A percentile compares a stretch with the other conserved stretches of the same genome.
Evolutionary conservation across 306 rosid genomes (phyloP).

Genomic region (Quercus cerris): DNA sequence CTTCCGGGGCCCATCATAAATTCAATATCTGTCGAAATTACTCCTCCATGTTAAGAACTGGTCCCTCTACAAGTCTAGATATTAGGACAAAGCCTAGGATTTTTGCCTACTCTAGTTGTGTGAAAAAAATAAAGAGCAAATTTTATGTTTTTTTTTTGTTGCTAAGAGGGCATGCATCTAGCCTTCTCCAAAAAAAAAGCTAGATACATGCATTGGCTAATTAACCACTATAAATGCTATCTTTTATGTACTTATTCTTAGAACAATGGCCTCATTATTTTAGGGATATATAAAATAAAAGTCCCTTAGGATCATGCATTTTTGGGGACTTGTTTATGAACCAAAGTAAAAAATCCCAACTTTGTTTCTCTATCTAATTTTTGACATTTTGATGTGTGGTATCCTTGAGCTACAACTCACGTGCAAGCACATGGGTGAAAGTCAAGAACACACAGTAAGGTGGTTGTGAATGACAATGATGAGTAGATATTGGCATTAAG

Average conservation of each 20-base stretch:
- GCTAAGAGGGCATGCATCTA: too few species aligned
- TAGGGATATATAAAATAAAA: background rate
- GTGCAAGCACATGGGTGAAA: constrained; percentile 46
- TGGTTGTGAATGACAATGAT: constrained; percentile 31
- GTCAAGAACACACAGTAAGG: constrained; percentile 27
- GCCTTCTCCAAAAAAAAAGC: too few species aligned
- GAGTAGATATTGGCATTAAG: constrained; percentile 30
- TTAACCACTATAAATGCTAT: too few species aligned
- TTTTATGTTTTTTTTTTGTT: background rate
- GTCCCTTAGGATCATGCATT: background rate
- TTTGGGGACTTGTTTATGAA: constrained; percentile 13
- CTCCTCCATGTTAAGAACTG: background rate
- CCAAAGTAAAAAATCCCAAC: background rate
- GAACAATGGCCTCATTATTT: background rate
- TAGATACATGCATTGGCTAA: too few species aligned
- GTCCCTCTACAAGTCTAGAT: background rate
- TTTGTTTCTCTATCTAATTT: background rate
- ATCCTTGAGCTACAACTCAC: constrained; percentile 27
- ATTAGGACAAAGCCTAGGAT: background rate
- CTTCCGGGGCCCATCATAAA: background rate
- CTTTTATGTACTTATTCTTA: background rate
- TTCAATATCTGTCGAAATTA: background rate
- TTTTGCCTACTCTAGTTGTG: background rate
- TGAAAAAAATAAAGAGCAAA: background rate
- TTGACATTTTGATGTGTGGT: constrained; percentile 17